Evolutionary conservation across 257 asterid genomes (phyloP).

Genomic region (Thymus mandschuricus): DNA sequence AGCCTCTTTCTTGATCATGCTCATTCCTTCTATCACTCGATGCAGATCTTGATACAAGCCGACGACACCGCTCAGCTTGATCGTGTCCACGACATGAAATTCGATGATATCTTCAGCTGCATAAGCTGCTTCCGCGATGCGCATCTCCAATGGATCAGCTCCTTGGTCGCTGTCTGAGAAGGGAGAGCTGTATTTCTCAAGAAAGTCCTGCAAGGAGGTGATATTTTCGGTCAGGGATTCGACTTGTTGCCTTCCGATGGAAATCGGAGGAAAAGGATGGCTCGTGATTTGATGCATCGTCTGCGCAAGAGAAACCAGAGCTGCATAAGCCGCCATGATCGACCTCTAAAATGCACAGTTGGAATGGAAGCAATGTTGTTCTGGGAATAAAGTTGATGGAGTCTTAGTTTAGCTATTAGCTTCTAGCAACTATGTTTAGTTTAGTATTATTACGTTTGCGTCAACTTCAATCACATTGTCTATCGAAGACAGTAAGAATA

Average conservation of each 20-base stretch:
- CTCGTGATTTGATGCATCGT: neutral
- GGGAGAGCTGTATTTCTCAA: neutral
- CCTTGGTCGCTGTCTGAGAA: neutral
- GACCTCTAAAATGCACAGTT: no score
- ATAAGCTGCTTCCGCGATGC: neutral
- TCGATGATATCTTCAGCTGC: neutral
- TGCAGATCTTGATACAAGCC: neutral
- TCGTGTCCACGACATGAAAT: neutral
- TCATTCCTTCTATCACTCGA: neutral
- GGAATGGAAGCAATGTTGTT: no score
- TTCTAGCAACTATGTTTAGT: no score
- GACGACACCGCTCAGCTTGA: neutral
- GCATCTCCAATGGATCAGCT: neutral
- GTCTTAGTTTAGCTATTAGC: no score
- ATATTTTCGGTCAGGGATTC: neutral
- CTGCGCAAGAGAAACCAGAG: neutral
- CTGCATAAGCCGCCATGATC: constrained; percentile 2
- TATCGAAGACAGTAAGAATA: no score
- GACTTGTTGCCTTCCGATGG: neutral
- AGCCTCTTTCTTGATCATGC: neutral
- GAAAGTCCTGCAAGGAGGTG: neutral
- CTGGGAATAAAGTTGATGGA: no score
- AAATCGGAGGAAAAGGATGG: neutral
- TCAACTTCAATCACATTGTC: no score
- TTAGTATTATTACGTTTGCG: no score